phyloP scores from a whole-genome alignment of 192 early-diverging fungal genomes.

The Podila verticillata region DNA sequence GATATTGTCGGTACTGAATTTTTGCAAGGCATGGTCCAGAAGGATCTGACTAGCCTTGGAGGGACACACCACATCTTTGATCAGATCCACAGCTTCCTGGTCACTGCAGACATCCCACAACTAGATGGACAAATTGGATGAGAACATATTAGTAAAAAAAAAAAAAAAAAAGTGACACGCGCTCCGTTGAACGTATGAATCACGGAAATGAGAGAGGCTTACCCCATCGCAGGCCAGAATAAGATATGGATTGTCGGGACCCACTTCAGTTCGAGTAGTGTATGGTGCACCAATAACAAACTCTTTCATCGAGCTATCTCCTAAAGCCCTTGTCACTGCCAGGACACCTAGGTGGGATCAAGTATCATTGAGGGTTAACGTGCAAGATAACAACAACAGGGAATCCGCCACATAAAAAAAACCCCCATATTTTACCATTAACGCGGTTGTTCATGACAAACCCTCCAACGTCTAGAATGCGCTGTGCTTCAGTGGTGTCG shows the following conservation, averaged over 20 bases:
- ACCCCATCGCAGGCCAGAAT: constrained; percentile 99
- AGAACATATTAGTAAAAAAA: background rate
- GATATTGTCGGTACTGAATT: constrained; percentile 95
- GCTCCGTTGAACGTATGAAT: too few relatives aligned
- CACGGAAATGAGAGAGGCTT: constrained; percentile 30
- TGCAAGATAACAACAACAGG: background rate
- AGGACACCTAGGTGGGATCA: constrained; percentile 89
- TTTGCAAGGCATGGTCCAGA: constrained; percentile 87
- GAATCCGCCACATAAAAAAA: constrained; percentile 1
- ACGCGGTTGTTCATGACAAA: constrained; percentile 98
- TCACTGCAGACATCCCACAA: constrained; percentile 96
- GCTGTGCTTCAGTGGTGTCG: constrained; percentile 86
- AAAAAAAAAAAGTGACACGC: too few relatives aligned
- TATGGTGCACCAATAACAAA: constrained; percentile 95
- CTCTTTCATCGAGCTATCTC: constrained; percentile 97
- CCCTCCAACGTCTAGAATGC: constrained; percentile 93
- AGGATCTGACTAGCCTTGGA: constrained; percentile 81
- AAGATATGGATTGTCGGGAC: constrained; percentile 78
- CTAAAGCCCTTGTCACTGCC: constrained; percentile 95
- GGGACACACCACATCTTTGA: constrained; percentile 80
- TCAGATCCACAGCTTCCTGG: constrained; percentile 89
- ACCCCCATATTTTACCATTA: constrained; percentile 70
- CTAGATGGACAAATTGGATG: constrained; percentile 47
- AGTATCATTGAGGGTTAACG: too few relatives aligned
- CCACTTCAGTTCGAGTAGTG: constrained; percentile 90